phyloP scores from a whole-genome alignment of 73 alveolate genomes.

The Chromera velia region DNA sequence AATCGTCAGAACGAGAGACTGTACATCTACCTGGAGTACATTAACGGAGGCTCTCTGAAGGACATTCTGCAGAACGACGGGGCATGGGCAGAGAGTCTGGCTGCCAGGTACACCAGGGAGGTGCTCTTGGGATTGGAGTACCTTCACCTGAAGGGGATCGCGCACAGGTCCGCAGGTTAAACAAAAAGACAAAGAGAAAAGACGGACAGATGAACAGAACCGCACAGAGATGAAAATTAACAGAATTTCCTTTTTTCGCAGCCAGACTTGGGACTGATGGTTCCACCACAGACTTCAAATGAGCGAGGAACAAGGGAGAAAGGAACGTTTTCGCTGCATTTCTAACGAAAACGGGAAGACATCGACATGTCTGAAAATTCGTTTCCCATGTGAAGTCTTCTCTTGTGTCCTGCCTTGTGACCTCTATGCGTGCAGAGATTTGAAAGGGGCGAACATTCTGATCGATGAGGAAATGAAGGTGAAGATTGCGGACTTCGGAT shows the following conservation, averaged over 20 bases:
- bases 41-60: neutral
- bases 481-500: slow-evolving; percentile 34
- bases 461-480: slow-evolving; percentile 21
- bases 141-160: neutral
- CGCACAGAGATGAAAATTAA: too few species aligned
- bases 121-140: neutral
- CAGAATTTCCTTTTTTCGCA: too few species aligned
- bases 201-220: too few species aligned
- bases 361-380: too few species aligned
- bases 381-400: too few species aligned
- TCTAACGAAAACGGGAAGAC: too few species aligned
- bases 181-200: too few species aligned
- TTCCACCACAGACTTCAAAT: too few species aligned
- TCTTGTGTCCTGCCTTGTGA: neutral
- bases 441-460: slow-evolving; percentile 21
- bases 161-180: neutral
- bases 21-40: neutral
- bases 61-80: neutral
- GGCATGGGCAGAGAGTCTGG: neutral
- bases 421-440: neutral
- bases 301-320: too few species aligned
- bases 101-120: neutral
- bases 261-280: neutral
- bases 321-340: too few species aligned
- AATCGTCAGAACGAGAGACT: too few species aligned